Base-by-base conservation (phyloP, 2,329 filamentous ascomycete species). In the Dryadomyces quercivorus region DNA sequence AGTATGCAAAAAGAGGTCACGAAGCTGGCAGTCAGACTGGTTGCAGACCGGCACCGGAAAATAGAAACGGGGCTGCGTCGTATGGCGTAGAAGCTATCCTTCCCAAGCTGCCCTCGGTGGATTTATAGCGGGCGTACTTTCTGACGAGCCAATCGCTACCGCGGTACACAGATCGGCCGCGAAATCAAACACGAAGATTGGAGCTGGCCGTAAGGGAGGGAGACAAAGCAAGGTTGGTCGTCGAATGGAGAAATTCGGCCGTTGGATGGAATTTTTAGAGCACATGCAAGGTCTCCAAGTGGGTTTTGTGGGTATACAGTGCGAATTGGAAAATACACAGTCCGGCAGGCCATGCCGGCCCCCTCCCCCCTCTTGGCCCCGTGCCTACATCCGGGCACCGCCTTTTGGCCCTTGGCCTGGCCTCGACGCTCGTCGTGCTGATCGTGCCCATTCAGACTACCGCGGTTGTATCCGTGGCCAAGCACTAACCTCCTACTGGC, bases 401-500 rank as follows among this genome's bases (percentile, higher is more conserved):
- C 36, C 36, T 16, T 40, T 16, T 16, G 36, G 10, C 15, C 36
- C 36, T 40, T 40, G 36, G 36, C 15, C 36, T 40, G 36, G 36
- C 20, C 15, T 13, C 42, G n/a, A 44, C 22, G 3, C 46, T 48
- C 46, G 6, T 13, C 2, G 22, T n/a, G 10, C 46, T 3, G 8
- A 13, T 48, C n/a, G 16, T 50, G 47, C 20, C 58, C 58, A 60
- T 52, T 60, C 55, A 57, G 36, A 55, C 48, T 31, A 38, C 53
- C 21, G 44, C 42, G 44, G 57, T 42, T 26, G 55, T 53, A 56
- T 54, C 59, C 59, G 59, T 61, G 59, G 57, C 59, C 53, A 49
- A 50, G 56, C 50, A 49, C 51, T 53, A 50, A 38, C 44, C 38
- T 52, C 51, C 55, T 50, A 61, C 58, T 61, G 59, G 59, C 52